phyloP scores from a whole-genome alignment of 169 alveolate species.

The Cryptosporidium tyzzeri region DNA sequence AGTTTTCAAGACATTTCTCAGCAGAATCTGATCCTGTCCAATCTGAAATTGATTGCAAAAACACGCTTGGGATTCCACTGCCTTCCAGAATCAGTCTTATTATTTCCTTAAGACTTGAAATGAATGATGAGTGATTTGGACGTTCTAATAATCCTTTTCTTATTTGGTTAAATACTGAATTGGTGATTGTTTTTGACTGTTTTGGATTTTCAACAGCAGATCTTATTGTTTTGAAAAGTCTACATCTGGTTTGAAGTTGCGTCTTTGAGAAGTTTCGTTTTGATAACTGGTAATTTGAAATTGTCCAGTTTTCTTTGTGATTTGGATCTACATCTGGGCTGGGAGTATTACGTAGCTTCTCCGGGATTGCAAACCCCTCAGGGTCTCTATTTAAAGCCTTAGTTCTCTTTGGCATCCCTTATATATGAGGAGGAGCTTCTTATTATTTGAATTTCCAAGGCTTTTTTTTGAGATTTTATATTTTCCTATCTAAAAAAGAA shows the following conservation, averaged over 20 bases:
- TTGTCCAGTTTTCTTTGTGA: conserved; percentile 39
- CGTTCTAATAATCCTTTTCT: conserved; percentile 1
- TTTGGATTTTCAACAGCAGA: conserved; percentile 54
- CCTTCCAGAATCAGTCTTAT: conserved; percentile 52
- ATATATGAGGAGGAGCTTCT: background rate
- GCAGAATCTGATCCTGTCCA: background rate
- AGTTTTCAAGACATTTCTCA: conserved; percentile 14
- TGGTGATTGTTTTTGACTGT: conserved; percentile 14
- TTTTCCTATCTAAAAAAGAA: conserved; percentile 4
- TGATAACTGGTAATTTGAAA: background rate
- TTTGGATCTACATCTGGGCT: background rate
- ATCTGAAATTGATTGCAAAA: background rate
- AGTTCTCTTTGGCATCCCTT: conserved; percentile 32
- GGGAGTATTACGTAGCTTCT: conserved; percentile 13
- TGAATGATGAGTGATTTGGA: conserved; percentile 26
- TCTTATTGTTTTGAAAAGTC: conserved; percentile 34
- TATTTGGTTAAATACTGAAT: conserved; percentile 41
- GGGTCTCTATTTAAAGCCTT: conserved; percentile 39
- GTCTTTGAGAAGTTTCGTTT: conserved; percentile 29
- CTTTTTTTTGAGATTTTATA: background rate
- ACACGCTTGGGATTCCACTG: conserved; percentile 65
- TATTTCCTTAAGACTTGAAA: conserved; percentile 49
- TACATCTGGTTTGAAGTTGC: conserved; percentile 61
- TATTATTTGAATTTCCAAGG: background rate
- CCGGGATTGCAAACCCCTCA: conserved; percentile 71